Evolutionary conservation across 768 basidiomycete species (phyloP).

Genomic region (Boletus huronensis): DNA sequence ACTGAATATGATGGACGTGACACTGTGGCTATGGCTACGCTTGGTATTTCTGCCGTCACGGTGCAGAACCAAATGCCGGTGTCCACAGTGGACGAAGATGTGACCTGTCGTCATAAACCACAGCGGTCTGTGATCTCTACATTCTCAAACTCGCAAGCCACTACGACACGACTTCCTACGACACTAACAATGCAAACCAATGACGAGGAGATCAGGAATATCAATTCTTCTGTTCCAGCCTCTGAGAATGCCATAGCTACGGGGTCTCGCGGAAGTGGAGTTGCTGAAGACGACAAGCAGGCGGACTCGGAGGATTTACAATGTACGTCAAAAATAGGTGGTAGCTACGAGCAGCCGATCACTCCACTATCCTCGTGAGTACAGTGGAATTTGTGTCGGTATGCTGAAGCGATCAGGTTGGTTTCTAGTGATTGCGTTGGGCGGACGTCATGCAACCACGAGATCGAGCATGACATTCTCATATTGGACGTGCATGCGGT

Average conservation of each 20-base stretch:
- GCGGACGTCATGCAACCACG: background rate
- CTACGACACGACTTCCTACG: background rate
- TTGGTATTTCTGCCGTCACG: background rate
- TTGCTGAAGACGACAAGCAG: too few relatives aligned
- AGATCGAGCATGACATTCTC: background rate
- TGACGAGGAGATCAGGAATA: too few relatives aligned
- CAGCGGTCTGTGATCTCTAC: background rate
- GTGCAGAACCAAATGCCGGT: background rate
- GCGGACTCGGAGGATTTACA: too few relatives aligned
- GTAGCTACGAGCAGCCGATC: background rate
- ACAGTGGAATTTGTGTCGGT: background rate
- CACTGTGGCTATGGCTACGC: too few relatives aligned
- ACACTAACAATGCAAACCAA: background rate
- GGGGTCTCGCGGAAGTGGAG: too few relatives aligned
- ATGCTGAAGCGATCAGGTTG: background rate
- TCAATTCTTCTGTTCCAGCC: too few relatives aligned
- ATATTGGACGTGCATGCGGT: background rate
- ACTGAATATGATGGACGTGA: background rate
- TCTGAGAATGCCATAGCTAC: too few relatives aligned
- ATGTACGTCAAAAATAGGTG: too few relatives aligned
- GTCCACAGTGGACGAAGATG: background rate
- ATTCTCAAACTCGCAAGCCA: background rate
- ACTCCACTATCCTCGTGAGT: constrained; percentile 1
- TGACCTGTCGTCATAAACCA: background rate
- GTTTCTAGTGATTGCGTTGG: background rate